Evolutionary conservation across 495 filamentous ascomycete genomes (phyloP).

Genomic region (Neurospora sp.): DNA sequence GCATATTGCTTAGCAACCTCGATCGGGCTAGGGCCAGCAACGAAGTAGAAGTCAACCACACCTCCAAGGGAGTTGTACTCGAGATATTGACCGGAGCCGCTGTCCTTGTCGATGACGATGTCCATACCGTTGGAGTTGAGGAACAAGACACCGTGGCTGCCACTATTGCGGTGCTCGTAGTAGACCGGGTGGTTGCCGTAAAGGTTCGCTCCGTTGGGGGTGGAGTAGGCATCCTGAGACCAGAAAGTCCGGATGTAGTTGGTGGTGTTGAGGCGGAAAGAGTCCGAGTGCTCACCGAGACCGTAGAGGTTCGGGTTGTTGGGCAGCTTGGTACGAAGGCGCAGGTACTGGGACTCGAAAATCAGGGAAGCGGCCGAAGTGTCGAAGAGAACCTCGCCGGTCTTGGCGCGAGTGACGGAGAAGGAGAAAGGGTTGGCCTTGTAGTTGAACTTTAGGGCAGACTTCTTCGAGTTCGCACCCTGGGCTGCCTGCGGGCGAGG

Average conservation of each 20-base stretch:
- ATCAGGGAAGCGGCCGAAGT: slow-evolving; percentile 58
- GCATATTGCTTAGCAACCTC: slow-evolving; percentile 68
- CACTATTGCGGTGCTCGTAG: slow-evolving; percentile 60
- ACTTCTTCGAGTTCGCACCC: slow-evolving; percentile 16
- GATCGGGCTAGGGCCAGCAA: slow-evolving; percentile 61
- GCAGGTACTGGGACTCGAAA: slow-evolving; percentile 72
- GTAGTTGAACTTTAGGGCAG: slow-evolving; percentile 56
- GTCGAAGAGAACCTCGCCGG: slow-evolving; percentile 68
- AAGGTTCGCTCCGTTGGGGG: slow-evolving; percentile 48
- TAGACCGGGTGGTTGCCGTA: slow-evolving; percentile 83
- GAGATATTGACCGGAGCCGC: slow-evolving; percentile 56
- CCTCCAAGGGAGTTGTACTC: slow-evolving; percentile 81
- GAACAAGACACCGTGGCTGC: slow-evolving; percentile 76
- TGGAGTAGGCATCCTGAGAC: slow-evolving; percentile 61
- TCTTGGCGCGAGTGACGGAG: slow-evolving; percentile 50
- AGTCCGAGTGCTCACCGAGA: slow-evolving; percentile 69
- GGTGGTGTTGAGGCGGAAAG: slow-evolving; percentile 57
- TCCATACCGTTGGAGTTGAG: slow-evolving; percentile 85
- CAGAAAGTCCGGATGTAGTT: slow-evolving; percentile 75
- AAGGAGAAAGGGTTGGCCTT: slow-evolving; percentile 66
- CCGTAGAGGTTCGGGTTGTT: slow-evolving; percentile 65
- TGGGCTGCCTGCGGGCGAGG: slow-evolving; percentile 42
- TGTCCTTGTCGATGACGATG: slow-evolving; percentile 62
- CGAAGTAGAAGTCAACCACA: slow-evolving; percentile 76
- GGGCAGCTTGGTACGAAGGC: slow-evolving; percentile 60